A percentile compares a stretch with the other conserved stretches of the same genome.
phyloP scores from a whole-genome alignment of 2,329 filamentous ascomycete genomes.

The Aureobasidium sp. region DNA sequence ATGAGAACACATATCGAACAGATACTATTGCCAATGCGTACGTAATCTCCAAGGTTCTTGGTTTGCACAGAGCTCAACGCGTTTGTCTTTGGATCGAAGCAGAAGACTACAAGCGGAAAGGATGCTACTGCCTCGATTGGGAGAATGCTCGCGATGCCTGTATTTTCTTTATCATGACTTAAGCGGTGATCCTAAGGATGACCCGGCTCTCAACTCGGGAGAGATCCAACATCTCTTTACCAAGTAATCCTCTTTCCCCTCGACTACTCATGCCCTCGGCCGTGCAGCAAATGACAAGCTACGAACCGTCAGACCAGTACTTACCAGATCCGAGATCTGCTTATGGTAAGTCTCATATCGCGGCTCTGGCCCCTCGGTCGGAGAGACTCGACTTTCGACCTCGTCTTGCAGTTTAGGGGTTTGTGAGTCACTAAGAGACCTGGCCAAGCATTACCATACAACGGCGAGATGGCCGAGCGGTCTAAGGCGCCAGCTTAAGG shows the following conservation, averaged over 20 bases:
- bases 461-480: conserved; percentile 15
- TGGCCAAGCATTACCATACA: not conserved
- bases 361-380: too few relatives aligned
- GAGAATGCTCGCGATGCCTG: not conserved
- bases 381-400: too few relatives aligned
- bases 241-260: too few relatives aligned
- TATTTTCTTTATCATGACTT: not conserved
- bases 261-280: too few relatives aligned
- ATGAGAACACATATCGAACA: not conserved
- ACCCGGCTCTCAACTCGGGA: too few relatives aligned
- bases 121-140: not conserved
- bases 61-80: not conserved
- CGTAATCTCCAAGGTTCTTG: not conserved
- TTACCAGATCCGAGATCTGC: not conserved
- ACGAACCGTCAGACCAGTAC: too few relatives aligned
- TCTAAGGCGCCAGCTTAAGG: conserved; percentile 17
- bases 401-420: too few relatives aligned
- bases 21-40: not conserved
- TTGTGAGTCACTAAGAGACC: too few relatives aligned
- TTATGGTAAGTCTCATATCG: too few relatives aligned
- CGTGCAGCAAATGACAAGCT: too few relatives aligned
- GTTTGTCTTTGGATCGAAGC: not conserved
- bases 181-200: not conserved
- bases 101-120: not conserved
- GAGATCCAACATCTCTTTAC: too few relatives aligned